Percentiles rank a stretch among this genome's conserved stretches.
phyloP scores from a whole-genome alignment of 2,329 filamentous ascomycete species.

The Fusarium anthophilum region DNA sequence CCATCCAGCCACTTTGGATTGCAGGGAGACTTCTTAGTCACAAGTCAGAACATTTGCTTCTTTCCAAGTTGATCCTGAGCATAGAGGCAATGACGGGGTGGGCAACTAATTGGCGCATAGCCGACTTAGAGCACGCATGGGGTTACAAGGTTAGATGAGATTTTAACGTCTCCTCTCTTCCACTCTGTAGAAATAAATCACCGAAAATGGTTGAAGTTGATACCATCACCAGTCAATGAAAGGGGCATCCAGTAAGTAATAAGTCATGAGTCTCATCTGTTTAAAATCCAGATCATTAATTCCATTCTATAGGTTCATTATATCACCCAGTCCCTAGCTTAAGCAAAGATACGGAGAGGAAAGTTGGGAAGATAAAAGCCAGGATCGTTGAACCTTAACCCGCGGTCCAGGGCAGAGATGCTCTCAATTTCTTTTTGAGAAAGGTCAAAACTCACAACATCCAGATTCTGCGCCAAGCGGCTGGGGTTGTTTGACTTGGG shows the following conservation, averaged over 20 bases:
- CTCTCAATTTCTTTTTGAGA: slow-evolving; percentile 62
- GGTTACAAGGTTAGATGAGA: slow-evolving; percentile 47
- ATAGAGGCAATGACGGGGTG: slow-evolving; percentile 64
- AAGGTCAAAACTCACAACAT: slow-evolving; percentile 65
- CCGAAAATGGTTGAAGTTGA: neutral
- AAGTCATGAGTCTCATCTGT: neutral
- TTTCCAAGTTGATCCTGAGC: slow-evolving; percentile 56
- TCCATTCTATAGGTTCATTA: neutral
- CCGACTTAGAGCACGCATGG: slow-evolving; percentile 57
- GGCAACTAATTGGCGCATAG: slow-evolving; percentile 63
- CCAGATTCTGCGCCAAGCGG: slow-evolving; percentile 64
- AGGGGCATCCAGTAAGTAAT: neutral
- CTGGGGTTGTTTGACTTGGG: slow-evolving; percentile 68
- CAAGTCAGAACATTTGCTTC: slow-evolving; percentile 51
- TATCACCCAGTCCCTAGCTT: neutral
- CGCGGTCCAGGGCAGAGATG: slow-evolving; percentile 63
- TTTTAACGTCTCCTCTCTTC: neutral
- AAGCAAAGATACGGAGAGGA: slow-evolving; percentile 62
- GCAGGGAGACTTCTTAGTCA: slow-evolving; percentile 65
- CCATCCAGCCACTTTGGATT: slow-evolving; percentile 66
- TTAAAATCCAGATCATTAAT: slow-evolving; percentile 1
- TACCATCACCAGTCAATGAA: neutral
- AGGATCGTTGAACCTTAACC: slow-evolving; percentile 68
- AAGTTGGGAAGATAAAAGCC: slow-evolving; percentile 49
- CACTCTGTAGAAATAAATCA: neutral